Base-by-base conservation (phyloP, 495 filamentous ascomycete species). In the Penicillium ochrochloron region DNA sequence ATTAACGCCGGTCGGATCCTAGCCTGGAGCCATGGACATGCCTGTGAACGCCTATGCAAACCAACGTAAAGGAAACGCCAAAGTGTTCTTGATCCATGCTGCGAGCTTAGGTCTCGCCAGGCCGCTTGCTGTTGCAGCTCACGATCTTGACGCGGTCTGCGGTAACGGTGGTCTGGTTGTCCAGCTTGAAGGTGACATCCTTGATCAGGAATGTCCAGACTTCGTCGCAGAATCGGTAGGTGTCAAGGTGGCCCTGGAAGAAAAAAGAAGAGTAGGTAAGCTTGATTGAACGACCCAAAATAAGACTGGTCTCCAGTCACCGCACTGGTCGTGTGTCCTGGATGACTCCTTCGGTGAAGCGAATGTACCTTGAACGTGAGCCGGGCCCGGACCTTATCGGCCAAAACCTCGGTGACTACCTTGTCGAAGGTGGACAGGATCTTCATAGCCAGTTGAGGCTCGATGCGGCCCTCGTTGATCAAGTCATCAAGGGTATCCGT, bases 161-260 rank as follows among this genome's bases (percentile, higher is more conserved):
- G 8, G 82, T 79, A 14, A 91, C 82, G 3, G 77, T 79, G 27
- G 83, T 83, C 64, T 88, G 85, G 71, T 92, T 92, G 64, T 97
- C 92, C 77, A 99, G 88, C 80, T 98, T 98, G 85, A 99, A 97
- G 27, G 88, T 93, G 59, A 98, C 93, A 64, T 98, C 94, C 77
- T 97, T 97, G 79, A 99, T 95, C 64, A 98, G 84, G 82, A 99
- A 99, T 2, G 96, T 99, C 96, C 96, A 99, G 59, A 99, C 96
- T 81, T 99, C 96, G 78, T 99, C 96, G 83, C 96, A 99, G 85
- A 98, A 99, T 69, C 96, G 92, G 83, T 99, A 99, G 33, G 96
- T 99, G 76, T 99, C 95, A 52, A 99, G 88, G 68, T 96, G 94
- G 33, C 95, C 96, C 95, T 99, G 71, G 10, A 58, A 4, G 15